phyloP scores from a whole-genome alignment of 768 basidiomycete species.

The Tylopilus balloui region DNA sequence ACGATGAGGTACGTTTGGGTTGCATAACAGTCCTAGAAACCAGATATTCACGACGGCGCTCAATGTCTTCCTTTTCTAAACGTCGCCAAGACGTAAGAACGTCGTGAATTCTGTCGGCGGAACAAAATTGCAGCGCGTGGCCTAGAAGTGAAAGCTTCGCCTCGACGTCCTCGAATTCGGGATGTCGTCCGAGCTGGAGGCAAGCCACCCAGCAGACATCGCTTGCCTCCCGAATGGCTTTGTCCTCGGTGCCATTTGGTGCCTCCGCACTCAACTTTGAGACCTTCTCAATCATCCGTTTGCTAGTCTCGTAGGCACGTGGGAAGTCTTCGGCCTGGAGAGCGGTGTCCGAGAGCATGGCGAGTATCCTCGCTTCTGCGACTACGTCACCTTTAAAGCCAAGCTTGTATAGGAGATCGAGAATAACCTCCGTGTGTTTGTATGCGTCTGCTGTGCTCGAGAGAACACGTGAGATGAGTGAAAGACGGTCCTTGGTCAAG shows the following conservation, averaged over 20 bases:
- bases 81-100: conserved; percentile 76
- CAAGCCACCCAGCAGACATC: conserved; percentile 90
- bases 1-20: conserved; percentile 16
- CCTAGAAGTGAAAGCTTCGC: conserved; percentile 72
- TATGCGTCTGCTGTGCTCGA: conserved; percentile 83
- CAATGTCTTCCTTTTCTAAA: conserved; percentile 63
- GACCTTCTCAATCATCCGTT: conserved; percentile 66
- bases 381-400: conserved; percentile 67
- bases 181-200: conserved; percentile 81
- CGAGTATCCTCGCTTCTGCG: conserved; percentile 78
- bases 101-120: conserved; percentile 71
- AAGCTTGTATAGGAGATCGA: conserved; percentile 86
- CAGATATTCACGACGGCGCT: conserved; percentile 43
- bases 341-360: conserved; percentile 89
- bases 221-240: conserved; percentile 51
- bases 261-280: conserved; percentile 41
- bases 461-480: conserved; percentile 82
- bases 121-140: conserved; percentile 81
- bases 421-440: conserved; percentile 86
- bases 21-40: conserved; percentile 20
- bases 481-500: conserved; percentile 82
- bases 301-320: conserved; percentile 65
- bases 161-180: conserved; percentile 64
- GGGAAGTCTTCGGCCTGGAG: conserved; percentile 76
- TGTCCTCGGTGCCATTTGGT: conserved; percentile 32